Evolutionary conservation across 805 yeast species (phyloP), one percentile per base, ranked within the genome.

Genomic region (Helenozyma baotianmanensis): DNA sequence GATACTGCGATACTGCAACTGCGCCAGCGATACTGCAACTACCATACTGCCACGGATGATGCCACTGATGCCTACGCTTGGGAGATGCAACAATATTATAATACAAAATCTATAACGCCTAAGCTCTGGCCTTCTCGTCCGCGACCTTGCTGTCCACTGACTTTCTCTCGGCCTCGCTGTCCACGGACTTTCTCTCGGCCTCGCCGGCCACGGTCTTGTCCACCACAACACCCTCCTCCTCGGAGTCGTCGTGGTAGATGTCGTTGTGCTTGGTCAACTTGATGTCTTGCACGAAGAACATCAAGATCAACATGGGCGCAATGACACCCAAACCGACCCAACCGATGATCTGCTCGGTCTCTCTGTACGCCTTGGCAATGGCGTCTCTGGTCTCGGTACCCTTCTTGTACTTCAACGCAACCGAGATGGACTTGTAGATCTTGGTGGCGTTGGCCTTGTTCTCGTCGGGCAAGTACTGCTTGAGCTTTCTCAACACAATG

Each of bases 341-440:
- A 13, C 60, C 60, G 29, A 57, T 50, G 15, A 53, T 33, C 42
- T 57, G 61, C 10, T 23, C 33, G 11, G 60, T 50, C 40, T 56
- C 60, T 36, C 56, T 43, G 42, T 57, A 55, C 9, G 59, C 53
- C 33, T 44, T 38, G 6, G 55, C 52, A 25, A 56, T 53, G 19
- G 61, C 58, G 11, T 19, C 25, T 21, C 30, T 19, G 25, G 24
- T 28, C 3, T 34, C 49, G 10, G 58, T 43, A 7, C 60, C 62
- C 32, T 42, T 42, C 27, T 47, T 34, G 37, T 46, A 54, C 19
- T 23, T 32, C 39, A 40, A 32, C 3, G 61, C 61, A 17, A 38
- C 39, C 3, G 29, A 46, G n/a, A 57, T 33, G 19, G 39, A 36
- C 28, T 43, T 39, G 39, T 46, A 57, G 23, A 57, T 54, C 25